A percentile compares a stretch with the other conserved stretches of the same genome.
Evolutionary conservation across 2,329 filamentous ascomycete genomes (phyloP).

Genomic region (Cercospora sp.): DNA sequence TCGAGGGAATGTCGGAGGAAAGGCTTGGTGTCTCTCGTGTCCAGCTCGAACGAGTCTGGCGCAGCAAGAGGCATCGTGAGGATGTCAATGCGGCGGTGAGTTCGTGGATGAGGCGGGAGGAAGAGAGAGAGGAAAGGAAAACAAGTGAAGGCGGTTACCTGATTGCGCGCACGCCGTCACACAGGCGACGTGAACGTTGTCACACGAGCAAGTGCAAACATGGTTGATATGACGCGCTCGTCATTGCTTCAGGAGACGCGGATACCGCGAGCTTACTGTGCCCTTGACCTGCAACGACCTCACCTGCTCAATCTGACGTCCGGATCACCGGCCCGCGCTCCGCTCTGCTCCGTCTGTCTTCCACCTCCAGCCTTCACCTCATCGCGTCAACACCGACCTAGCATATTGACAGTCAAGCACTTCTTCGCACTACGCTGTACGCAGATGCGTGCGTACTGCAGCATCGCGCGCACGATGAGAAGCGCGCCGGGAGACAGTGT

Average conservation of each 20-base stretch:
- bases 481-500: neutral
- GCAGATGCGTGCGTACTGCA: neutral
- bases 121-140: neutral
- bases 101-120: neutral
- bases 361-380: neutral
- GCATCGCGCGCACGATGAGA: neutral
- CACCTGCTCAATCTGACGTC: neutral
- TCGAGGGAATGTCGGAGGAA: conserved; percentile 21
- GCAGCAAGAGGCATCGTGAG: conserved; percentile 33
- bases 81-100: conserved; percentile 2
- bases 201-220: neutral
- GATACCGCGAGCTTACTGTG: neutral
- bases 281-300: neutral
- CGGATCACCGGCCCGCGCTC: neutral
- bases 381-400: neutral
- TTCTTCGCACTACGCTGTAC: neutral
- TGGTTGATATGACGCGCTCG: neutral
- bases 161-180: neutral
- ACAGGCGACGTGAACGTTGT: neutral
- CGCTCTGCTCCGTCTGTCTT: neutral
- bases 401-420: neutral
- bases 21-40: conserved; percentile 25
- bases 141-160: neutral
- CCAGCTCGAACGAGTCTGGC: conserved; percentile 37
- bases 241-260: conserved; percentile 2